Conservation (phyloP, 1,284 basidiomycete species). For the Irpex sp. region DNA sequence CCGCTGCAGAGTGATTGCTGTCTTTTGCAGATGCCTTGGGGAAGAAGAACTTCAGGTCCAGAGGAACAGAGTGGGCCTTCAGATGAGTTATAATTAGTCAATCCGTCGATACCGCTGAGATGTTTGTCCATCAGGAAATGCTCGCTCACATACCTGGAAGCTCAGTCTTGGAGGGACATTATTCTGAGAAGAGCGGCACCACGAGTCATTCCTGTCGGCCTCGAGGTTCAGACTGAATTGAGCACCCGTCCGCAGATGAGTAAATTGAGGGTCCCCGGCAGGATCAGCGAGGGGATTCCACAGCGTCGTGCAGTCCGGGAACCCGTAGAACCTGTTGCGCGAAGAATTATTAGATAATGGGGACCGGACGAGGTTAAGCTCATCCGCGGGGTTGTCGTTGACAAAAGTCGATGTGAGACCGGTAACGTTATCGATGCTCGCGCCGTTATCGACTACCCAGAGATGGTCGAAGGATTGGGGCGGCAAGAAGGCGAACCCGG, state of each 20-base stretch:
- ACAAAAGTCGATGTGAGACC: constrained; percentile 33
- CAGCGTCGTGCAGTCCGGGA: constrained; percentile 15
- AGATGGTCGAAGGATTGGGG: constrained; percentile 20
- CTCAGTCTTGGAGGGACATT: constrained; percentile 33
- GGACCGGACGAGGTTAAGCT: constrained; percentile 29
- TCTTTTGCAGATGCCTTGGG: neutral
- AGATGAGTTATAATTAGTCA: neutral
- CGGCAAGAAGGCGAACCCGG: constrained; percentile 33
- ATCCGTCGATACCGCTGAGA: neutral
- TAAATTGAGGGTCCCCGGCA: constrained; percentile 9
- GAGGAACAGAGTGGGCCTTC: constrained; percentile 40
- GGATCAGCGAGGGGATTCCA: constrained; percentile 13
- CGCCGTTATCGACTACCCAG: constrained; percentile 39
- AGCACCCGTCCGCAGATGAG: constrained; percentile 5
- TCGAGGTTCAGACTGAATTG: constrained; percentile 13
- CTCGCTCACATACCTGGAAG: constrained; percentile 19
- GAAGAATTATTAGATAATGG: neutral
- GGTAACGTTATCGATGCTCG: constrained; percentile 36
- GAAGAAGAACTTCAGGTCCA: constrained; percentile 38
- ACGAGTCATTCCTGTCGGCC: constrained; percentile 6
- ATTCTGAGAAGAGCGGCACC: constrained; percentile 28
- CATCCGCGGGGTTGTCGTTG: constrained; percentile 43
- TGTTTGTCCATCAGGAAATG: neutral
- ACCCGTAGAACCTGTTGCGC: constrained; percentile 8
- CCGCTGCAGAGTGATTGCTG: neutral